These are phyloP conservation scores for Physocladia obscura DNA, from an alignment of 192 early-diverging fungal genomes.

Conservation along the genomic window DNA sequence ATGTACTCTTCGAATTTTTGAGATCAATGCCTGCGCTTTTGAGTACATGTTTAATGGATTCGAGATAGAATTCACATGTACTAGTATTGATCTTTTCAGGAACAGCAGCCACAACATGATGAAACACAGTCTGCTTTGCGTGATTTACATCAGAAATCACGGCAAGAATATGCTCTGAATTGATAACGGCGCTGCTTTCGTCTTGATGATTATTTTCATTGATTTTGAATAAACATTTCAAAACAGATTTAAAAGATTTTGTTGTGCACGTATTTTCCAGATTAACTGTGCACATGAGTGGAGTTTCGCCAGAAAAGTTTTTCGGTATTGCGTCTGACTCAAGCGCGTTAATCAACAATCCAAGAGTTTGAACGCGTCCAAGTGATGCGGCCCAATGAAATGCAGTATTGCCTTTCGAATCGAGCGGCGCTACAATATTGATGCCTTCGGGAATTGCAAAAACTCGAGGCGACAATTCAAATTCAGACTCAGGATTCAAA, in stretches of 20 bases:
- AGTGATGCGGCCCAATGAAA: slow-evolving; percentile 25
- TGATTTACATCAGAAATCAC: too few species aligned
- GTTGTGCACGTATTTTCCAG: not conserved
- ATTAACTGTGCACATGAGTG: slow-evolving; percentile 11
- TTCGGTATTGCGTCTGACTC: not conserved
- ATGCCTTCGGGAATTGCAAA: not conserved
- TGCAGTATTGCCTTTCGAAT: slow-evolving; percentile 19
- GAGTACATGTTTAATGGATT: too few species aligned
- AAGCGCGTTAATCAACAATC: not conserved
- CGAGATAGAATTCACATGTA: too few species aligned
- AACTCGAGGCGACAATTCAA: too few species aligned
- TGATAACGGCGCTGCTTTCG: not conserved
- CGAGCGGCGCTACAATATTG: not conserved
- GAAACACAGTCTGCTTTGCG: slow-evolving; percentile 5
- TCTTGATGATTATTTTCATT: too few species aligned
- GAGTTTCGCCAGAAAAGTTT: slow-evolving; percentile 10
- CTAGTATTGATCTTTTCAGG: too few species aligned
- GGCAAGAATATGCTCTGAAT: too few species aligned
- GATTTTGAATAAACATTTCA: not conserved
- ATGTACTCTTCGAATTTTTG: too few species aligned
- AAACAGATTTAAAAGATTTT: not conserved
- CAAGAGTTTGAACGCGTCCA: not conserved
- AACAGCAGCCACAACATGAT: slow-evolving; percentile 11
- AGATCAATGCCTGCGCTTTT: too few species aligned
- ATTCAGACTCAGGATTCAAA: not conserved